Evolutionary conservation across 306 rosid genomes (phyloP).

Genomic region (Corylus avellana): DNA sequence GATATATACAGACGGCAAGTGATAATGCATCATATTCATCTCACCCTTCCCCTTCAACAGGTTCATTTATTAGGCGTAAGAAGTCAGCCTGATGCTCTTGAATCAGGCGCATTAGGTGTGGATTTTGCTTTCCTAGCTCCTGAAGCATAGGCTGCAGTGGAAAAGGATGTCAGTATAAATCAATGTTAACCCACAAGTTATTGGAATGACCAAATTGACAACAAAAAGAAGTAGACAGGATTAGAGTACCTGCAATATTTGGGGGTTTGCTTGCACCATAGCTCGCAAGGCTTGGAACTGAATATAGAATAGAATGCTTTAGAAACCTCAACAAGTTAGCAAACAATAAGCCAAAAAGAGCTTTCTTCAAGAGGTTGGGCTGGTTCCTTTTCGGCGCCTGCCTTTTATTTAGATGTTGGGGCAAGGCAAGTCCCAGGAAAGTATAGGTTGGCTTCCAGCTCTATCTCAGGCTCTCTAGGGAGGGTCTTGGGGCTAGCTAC

Average conservation of each 20-base stretch:
- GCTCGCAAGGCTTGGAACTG: slow-evolving; percentile 90
- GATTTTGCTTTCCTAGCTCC: slow-evolving; percentile 96
- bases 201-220: not conserved
- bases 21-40: slow-evolving; percentile 14
- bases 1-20: slow-evolving; percentile 8
- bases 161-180: slow-evolving; percentile 19
- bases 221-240: not conserved
- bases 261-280: slow-evolving; percentile 97
- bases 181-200: not conserved
- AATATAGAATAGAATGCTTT: slow-evolving; percentile 3
- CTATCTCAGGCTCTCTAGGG: slow-evolving; percentile 10
- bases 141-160: slow-evolving; percentile 93
- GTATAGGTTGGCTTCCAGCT: slow-evolving; percentile 15
- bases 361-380: not conserved
- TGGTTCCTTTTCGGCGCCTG: slow-evolving; percentile 5
- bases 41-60: slow-evolving; percentile 91
- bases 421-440: slow-evolving; percentile 15
- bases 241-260: slow-evolving; percentile 81
- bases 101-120: slow-evolving; percentile 85
- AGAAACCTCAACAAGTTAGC: slow-evolving; percentile 5
- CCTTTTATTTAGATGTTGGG: slow-evolving; percentile 22
- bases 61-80: slow-evolving; percentile 85
- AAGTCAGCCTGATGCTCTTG: slow-evolving; percentile 89
- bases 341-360: not conserved
- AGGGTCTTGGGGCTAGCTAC: slow-evolving; percentile 7